phyloP scores from a whole-genome alignment of 768 basidiomycete genomes.

The Collybia sordida region DNA sequence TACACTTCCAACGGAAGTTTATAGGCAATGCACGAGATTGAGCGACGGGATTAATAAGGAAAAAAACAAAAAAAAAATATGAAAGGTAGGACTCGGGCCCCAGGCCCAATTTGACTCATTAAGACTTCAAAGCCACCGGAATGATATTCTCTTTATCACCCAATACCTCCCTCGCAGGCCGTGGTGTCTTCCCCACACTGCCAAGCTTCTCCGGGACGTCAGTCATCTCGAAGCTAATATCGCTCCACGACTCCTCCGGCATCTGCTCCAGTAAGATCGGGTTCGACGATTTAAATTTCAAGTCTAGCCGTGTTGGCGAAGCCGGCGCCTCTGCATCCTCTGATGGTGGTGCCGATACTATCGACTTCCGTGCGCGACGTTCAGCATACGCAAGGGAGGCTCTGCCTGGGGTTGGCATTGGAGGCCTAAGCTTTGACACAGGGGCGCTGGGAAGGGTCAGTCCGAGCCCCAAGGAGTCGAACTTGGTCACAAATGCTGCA shows the following conservation, averaged over 20 bases:
- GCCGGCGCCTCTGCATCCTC: constrained; percentile 28
- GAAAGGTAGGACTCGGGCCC: too few species aligned
- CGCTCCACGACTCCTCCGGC: constrained; percentile 52
- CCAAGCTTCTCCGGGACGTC: constrained; percentile 8
- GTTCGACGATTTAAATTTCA: constrained; percentile 28
- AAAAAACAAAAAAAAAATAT: too few species aligned
- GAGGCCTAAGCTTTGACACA: constrained; percentile 42
- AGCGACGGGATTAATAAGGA: too few species aligned
- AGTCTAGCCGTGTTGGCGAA: not conserved
- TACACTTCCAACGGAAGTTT: too few species aligned
- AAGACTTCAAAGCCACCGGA: constrained; percentile 5
- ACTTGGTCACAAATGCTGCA: constrained; percentile 78
- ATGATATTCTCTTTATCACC: constrained; percentile 53
- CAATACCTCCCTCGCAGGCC: constrained; percentile 37
- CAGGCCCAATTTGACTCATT: too few species aligned
- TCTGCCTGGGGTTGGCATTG: constrained; percentile 52
- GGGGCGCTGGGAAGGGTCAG: constrained; percentile 25
- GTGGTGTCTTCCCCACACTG: constrained; percentile 16
- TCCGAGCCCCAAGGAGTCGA: constrained; percentile 69
- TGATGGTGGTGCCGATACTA: not conserved
- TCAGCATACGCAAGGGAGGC: constrained; percentile 49
- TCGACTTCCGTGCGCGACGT: constrained; percentile 27
- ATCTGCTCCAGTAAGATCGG: constrained; percentile 59
- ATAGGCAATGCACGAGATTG: too few species aligned
- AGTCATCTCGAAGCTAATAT: constrained; percentile 55